phyloP scores from a whole-genome alignment of 192 early-diverging fungal species.

The Backusella sp. region DNA sequence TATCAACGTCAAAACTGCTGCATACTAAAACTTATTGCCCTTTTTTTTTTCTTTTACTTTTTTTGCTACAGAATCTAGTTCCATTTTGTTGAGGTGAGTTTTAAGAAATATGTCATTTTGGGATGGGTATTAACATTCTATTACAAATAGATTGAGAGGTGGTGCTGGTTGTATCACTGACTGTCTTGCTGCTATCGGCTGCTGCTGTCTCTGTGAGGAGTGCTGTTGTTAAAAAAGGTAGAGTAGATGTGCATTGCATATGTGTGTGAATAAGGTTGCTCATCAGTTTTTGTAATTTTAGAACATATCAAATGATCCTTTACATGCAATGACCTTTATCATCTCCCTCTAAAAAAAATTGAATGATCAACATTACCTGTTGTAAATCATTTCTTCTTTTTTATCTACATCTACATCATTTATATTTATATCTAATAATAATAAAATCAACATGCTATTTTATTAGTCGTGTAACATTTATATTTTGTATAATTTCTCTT shows the following conservation, averaged over 20 bases:
- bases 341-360: not conserved
- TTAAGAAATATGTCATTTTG: not conserved
- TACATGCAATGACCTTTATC: not conserved
- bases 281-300: not conserved
- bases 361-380: not conserved
- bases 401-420: not conserved
- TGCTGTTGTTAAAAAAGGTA: conserved; percentile 11
- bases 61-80: not conserved
- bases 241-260: not conserved
- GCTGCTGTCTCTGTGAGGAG: conserved; percentile 8
- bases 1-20: not conserved
- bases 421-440: not conserved
- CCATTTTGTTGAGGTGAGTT: not conserved
- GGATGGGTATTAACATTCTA: not conserved
- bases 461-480: not conserved
- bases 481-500: not conserved
- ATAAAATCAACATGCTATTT: not conserved
- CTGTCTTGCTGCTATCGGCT: conserved; percentile 11
- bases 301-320: not conserved
- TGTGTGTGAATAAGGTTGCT: not conserved
- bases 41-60: not conserved
- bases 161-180: conserved; percentile 13
- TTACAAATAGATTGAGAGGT: conserved; percentile 4
- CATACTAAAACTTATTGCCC: not conserved
- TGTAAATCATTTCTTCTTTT: not conserved